Evolutionary conservation across 768 basidiomycete genomes (phyloP).

Genomic region (Gautieria morchelliformis): DNA sequence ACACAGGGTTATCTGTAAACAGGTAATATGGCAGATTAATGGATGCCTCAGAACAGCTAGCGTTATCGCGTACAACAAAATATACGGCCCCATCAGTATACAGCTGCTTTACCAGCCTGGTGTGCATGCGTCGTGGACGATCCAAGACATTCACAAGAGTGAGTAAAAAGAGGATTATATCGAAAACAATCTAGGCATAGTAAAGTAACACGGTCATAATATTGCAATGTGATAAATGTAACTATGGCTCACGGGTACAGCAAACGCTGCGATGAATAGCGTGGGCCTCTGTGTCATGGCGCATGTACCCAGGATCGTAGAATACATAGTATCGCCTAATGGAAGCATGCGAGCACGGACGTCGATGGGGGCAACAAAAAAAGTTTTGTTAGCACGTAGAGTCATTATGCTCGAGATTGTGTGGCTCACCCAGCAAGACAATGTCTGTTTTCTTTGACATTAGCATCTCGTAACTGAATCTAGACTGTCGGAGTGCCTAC

Average conservation of each 20-base stretch:
- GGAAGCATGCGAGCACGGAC: too few relatives aligned
- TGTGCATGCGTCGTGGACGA: slow-evolving; percentile 20
- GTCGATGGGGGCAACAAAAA: too few relatives aligned
- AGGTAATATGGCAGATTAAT: not conserved
- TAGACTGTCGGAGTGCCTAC: too few relatives aligned
- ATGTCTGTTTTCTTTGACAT: too few relatives aligned
- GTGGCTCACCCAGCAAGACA: too few relatives aligned
- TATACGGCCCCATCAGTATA: slow-evolving; percentile 26
- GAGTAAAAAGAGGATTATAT: slow-evolving; percentile 14
- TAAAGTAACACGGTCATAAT: not conserved
- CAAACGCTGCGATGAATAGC: not conserved
- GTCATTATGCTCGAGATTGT: too few relatives aligned
- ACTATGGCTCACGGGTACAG: not conserved
- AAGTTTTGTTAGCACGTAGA: too few relatives aligned
- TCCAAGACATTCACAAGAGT: slow-evolving; percentile 28
- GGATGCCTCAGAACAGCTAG: too few relatives aligned
- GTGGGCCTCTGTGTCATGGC: not conserved
- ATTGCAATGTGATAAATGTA: not conserved
- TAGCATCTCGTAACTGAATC: too few relatives aligned
- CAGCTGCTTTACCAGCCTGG: slow-evolving; percentile 20
- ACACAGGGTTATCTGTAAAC: not conserved
- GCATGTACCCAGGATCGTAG: too few relatives aligned
- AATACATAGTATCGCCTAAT: too few relatives aligned
- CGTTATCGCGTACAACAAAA: slow-evolving; percentile 22
- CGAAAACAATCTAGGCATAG: not conserved